A percentile compares a stretch with the other conserved stretches of the same genome.
Conservation (phyloP, 2,329 filamentous ascomycete genomes). For the Penicillium sp. region DNA sequence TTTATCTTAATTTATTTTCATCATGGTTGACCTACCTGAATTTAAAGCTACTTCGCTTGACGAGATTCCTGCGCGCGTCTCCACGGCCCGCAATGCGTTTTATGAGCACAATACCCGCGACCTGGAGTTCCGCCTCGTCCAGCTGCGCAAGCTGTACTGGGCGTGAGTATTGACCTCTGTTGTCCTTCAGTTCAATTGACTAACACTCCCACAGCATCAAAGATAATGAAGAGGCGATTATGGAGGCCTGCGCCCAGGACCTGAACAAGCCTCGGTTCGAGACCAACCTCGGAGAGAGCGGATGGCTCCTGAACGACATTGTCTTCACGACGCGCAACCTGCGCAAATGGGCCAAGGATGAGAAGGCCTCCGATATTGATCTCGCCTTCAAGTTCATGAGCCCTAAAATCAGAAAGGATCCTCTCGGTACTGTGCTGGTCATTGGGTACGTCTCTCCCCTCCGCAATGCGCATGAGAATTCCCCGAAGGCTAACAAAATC, state of each 20-base stretch:
- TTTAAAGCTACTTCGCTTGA: constrained; percentile 65
- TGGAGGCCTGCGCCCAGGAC: constrained; percentile 73
- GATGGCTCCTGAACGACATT: constrained; percentile 78
- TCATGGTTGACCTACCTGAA: constrained; percentile 38
- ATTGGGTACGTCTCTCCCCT: constrained; percentile 60
- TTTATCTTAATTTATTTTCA: constrained; percentile 5
- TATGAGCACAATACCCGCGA: constrained; percentile 76
- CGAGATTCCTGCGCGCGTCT: constrained; percentile 61
- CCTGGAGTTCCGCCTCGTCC: constrained; percentile 74
- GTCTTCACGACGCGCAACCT: constrained; percentile 74
- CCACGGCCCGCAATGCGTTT: constrained; percentile 66
- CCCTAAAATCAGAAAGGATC: constrained; percentile 80
- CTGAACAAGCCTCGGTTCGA: constrained; percentile 76
- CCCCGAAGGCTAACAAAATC: constrained; percentile 1
- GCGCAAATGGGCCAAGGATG: constrained; percentile 78
- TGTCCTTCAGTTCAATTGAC: not conserved
- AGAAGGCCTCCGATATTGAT: constrained; percentile 67
- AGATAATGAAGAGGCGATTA: constrained; percentile 70
- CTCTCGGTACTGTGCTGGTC: constrained; percentile 75
- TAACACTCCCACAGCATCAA: constrained; percentile 51
- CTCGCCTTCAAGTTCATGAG: constrained; percentile 66
- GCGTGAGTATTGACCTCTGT: constrained; percentile 47
- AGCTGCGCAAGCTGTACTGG: constrained; percentile 96
- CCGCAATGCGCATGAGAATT: not conserved
- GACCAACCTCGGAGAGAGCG: constrained; percentile 68